Base-by-base conservation (phyloP, 2,329 filamentous ascomycete genomes). In the Botrytis fragariae region DNA sequence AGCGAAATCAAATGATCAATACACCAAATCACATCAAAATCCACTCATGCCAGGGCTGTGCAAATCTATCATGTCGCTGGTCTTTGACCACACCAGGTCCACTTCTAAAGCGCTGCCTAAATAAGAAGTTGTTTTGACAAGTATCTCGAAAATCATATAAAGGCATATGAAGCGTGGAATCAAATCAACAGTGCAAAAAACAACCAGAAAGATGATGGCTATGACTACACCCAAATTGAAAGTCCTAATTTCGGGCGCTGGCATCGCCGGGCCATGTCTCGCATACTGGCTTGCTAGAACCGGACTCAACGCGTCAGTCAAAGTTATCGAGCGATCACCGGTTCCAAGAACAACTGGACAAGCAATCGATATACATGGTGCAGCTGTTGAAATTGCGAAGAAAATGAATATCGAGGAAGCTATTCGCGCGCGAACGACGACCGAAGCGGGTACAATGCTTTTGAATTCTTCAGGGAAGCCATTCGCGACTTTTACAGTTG, bases 301-400 rank as follows among this genome's bases (percentile, higher is more conserved):
- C 32, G 59, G 69, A 29, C 59, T 48, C n/a, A 81, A 82, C 59
- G 79, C 82, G 71, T 74, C 77, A 42, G 78, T 85, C 64, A 83
- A 82, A 1, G 73, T 86, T 39, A 77, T 86, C 39, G 85, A 86
- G 75, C 82, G 75, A 81, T 84, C 7, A 81, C 76, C 60, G 77
- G 81, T 10, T 61, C 79, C 88, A 0, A 84, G 87, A 3, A 79
- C 83, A 2, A 82, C 82, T 0, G 88, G 88, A 0, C 84, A 86
- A 12, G 87, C 88, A 59, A 79, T 90, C 42, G 88, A 90, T 76
- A 81, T 90, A 4, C 84, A 86, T 83, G 81, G 80, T 22, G 77
- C 77, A 1, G 82, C 82, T 1, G 81, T 84, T 10, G 78, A 80
- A 1, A 78, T 84, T 3, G 83, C 84, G 79, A 79, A 81, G 12